These are phyloP conservation scores for Podila verticillata DNA, from an alignment of 192 early-diverging fungal genomes.

Conservation along the genomic window DNA sequence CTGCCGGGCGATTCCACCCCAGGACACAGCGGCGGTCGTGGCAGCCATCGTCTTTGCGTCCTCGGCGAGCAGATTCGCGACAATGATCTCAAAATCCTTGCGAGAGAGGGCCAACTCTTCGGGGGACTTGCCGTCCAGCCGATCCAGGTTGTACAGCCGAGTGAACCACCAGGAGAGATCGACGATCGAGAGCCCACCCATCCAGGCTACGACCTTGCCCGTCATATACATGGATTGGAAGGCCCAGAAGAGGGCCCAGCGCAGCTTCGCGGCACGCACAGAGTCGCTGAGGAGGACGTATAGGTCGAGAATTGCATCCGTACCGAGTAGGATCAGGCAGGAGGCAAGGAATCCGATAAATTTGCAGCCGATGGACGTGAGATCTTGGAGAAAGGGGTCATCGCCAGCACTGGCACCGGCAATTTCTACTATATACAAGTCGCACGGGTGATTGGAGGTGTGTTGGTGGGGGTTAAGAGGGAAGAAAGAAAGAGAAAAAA, in stretches of 20 bases:
- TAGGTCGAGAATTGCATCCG: constrained; percentile 6
- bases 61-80: constrained; percentile 5
- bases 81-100: constrained; percentile 5
- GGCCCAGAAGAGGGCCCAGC: constrained; percentile 3
- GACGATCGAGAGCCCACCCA: constrained; percentile 6
- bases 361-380: constrained; percentile 1
- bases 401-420: constrained; percentile 1
- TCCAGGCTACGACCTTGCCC: constrained; percentile 1
- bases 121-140: constrained; percentile 2
- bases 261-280: constrained; percentile 10
- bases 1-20: constrained; percentile 4
- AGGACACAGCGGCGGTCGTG: constrained; percentile 2
- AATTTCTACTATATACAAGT: constrained; percentile 2
- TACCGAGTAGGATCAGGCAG: neutral
- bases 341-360: neutral
- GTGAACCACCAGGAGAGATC: constrained; percentile 10
- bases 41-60: constrained; percentile 4
- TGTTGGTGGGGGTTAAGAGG: no score
- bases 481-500: no score
- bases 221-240: constrained; percentile 8
- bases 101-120: neutral
- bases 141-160: constrained; percentile 2
- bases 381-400: constrained; percentile 5
- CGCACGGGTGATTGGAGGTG: no score
- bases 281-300: constrained; percentile 5